Evolutionary conservation across 768 basidiomycete species (phyloP), one percentile per base, ranked within the genome.

Genomic region (Trametes punicea): DNA sequence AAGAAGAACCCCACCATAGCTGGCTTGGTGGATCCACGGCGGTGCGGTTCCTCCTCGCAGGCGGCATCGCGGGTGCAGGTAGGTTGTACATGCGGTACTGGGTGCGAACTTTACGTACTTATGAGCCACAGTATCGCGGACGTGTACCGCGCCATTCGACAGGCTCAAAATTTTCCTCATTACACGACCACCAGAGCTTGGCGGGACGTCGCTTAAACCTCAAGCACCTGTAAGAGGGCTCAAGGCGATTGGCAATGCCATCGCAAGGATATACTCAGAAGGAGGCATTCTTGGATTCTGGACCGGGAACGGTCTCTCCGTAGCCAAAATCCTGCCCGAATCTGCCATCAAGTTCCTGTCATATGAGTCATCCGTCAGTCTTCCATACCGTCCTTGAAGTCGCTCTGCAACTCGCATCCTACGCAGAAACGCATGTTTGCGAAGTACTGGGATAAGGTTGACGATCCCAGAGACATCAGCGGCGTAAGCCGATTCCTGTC

Each of bases 301-400:
- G 96, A 93, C 94, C n/a, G 97, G 97, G 6, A 97, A 93, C 67
- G 88, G 87, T 31, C 77, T 99, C 51, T 98, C 95, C 45, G 89
- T 98, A 25, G 81, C 84, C 49, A 98, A 98, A 77, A 97, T 98
- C 60, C 90, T 98, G 60, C 95, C 95, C 4, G 96, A 98, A 76
- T 98, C 93, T 44, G 97, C 97, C 25, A 97, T 98, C 80, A 98
- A 98, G 73, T 98, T 99, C 76, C 85, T 95, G 63, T 72, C 90
- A 3, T 98, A 98, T 71, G 97, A 98, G 72, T 88, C 91, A 55
- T 86, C 93, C 51, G 93, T 94, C 64, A 71, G 88, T 64, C 29
- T 46, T 30, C 47, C 46, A 48, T 61, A 30, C 39, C 59, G 57
- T 57, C 39, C 27, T 27, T 55, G 26, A 2, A 27, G 4, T 10